Conservation (phyloP, 192 early-diverging fungal genomes). For the Mortierella antarctica region DNA sequence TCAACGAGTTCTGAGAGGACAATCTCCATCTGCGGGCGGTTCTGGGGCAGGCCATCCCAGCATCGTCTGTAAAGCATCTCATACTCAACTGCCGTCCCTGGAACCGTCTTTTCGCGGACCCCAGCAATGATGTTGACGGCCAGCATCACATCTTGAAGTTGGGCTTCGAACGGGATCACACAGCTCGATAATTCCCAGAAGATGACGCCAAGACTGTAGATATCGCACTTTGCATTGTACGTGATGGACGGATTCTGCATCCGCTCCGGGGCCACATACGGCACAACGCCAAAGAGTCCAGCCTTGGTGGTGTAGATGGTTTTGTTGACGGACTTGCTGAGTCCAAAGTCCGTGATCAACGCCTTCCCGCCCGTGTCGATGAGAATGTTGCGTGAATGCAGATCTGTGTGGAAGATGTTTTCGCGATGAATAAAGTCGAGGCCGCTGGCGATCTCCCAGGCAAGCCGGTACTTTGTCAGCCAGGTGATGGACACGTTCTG, state of each 20-base stretch:
- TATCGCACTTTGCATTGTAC: slow-evolving; percentile 62
- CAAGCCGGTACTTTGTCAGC: slow-evolving; percentile 48
- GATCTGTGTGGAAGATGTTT: slow-evolving; percentile 53
- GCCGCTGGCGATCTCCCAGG: slow-evolving; percentile 54
- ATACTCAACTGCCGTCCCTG: slow-evolving; percentile 53
- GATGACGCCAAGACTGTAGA: slow-evolving; percentile 66
- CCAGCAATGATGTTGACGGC: slow-evolving; percentile 55
- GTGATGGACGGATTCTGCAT: slow-evolving; percentile 54
- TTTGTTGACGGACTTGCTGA: slow-evolving; percentile 50
- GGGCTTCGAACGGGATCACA: slow-evolving; percentile 47
- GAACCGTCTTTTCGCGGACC: slow-evolving; percentile 51
- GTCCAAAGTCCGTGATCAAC: slow-evolving; percentile 49
- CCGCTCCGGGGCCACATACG: slow-evolving; percentile 65
- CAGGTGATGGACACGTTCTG: slow-evolving; percentile 48
- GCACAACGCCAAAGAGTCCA: slow-evolving; percentile 61
- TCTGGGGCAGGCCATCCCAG: slow-evolving; percentile 54
- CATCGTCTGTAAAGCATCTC: slow-evolving; percentile 55
- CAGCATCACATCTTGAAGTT: slow-evolving; percentile 56
- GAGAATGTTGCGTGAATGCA: slow-evolving; percentile 54
- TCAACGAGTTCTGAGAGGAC: slow-evolving; percentile 50
- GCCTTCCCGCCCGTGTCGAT: slow-evolving; percentile 51
- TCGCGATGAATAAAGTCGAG: slow-evolving; percentile 53
- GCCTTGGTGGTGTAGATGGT: slow-evolving; percentile 56
- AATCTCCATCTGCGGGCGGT: slow-evolving; percentile 55
- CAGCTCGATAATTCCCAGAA: slow-evolving; percentile 62